Evolutionary conservation across 768 basidiomycete species (phyloP), one percentile per base, ranked within the genome.

Genomic region (Naganishia randhawae): DNA sequence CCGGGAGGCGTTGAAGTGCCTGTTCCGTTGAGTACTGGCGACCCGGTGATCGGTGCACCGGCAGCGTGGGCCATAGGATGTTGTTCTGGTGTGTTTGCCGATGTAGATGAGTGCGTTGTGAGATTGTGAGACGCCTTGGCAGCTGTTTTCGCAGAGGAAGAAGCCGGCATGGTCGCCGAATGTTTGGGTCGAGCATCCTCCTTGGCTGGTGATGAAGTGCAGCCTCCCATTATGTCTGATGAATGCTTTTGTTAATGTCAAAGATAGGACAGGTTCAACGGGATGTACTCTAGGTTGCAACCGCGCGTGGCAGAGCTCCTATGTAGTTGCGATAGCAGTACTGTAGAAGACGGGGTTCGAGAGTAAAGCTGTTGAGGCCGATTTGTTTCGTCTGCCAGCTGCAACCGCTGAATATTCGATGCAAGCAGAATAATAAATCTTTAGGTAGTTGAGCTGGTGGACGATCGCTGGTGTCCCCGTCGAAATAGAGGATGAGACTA

Each of bases 1-100:
- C 41, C 39, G 29, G 31, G 19, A 4, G 39, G 41, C 53, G 37
- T 50, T 42, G 67, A 35, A 45, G 37, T 50, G 72, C 65, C 48
- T 69, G 50, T n/a, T 67, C 50, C 55, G 51, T 67, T 57, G 55
- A 65, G 17, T 50, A 61, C n/a, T 63, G 63, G 9, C 54, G 45
- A 39, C 16, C n/a, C 37, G n/a, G 50, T 63, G 51, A 39, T 50
- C 29, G 32, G 52, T 31, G 39, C 48, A 32, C 65, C 65, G 22
- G 35, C 13, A 2, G 65, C 8, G 25, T 35, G 63, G 27, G 31
- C 37, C 32, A 6, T 35, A 13, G 52, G 27, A 19, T 10, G 9
- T 11, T 52, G 50, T 22, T 37, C n/a, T 33, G 53, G 16, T 8
- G 53, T 31, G 7, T 35, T 35, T 31, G 53, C 31, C 41, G 39